Evolutionary conservation across 2,329 filamentous ascomycete species (phyloP).

Genomic region (Colletotrichum sp.): DNA sequence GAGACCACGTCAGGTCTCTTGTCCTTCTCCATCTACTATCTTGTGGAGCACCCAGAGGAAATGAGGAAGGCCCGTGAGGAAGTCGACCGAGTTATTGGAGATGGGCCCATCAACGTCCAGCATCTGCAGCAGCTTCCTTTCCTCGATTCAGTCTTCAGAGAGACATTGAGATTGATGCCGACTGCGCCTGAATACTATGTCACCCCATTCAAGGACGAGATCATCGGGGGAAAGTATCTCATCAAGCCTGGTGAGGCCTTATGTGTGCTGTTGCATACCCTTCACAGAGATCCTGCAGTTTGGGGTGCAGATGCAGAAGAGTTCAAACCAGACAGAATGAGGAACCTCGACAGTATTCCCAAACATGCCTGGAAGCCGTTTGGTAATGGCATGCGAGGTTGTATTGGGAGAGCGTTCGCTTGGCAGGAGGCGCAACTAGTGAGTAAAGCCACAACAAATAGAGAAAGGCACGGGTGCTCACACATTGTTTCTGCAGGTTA

Average conservation of each 20-base stretch:
- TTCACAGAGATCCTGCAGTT: conserved; percentile 60
- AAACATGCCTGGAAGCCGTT: conserved; percentile 54
- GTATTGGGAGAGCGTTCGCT: conserved; percentile 58
- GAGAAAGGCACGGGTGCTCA: neutral
- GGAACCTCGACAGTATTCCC: conserved; percentile 35
- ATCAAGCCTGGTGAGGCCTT: conserved; percentile 49
- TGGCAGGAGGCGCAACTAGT: conserved; percentile 56
- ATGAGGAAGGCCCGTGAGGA: conserved; percentile 68
- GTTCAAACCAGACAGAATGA: conserved; percentile 67
- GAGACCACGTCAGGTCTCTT: conserved; percentile 73
- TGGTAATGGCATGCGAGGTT: conserved; percentile 55
- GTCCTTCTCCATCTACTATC: conserved; percentile 67
- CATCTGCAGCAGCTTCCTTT: conserved; percentile 68
- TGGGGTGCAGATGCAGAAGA: conserved; percentile 61
- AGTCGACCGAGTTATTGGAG: conserved; percentile 68
- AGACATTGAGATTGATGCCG: conserved; percentile 42
- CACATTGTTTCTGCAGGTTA: neutral
- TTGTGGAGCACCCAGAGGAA: conserved; percentile 66
- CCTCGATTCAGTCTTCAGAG: conserved; percentile 65
- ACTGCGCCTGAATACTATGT: conserved; percentile 27
- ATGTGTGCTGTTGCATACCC: conserved; percentile 45
- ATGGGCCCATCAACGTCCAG: conserved; percentile 56
- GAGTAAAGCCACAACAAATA: neutral
- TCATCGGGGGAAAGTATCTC: conserved; percentile 58
- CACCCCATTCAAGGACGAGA: conserved; percentile 40